Evolutionary conservation across 257 asterid species (phyloP).

Genomic region (Scutellaria baicalensis): DNA sequence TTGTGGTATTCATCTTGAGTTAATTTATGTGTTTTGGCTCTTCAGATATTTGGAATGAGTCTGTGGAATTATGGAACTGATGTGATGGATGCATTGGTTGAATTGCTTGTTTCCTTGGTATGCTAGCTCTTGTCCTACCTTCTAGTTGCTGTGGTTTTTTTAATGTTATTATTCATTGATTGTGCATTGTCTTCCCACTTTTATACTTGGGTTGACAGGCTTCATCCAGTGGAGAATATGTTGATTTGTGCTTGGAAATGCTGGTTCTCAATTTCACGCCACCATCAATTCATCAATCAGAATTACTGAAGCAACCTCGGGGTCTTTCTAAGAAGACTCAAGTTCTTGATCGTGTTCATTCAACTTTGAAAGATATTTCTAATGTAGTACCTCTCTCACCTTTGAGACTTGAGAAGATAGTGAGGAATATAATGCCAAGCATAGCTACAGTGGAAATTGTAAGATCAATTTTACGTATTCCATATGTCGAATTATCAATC

Average conservation of each 20-base stretch:
- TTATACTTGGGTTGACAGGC: conserved; percentile 40
- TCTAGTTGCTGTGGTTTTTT: neutral
- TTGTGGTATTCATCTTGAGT: neutral
- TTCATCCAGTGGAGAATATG: conserved; percentile 57
- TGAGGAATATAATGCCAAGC: conserved; percentile 59
- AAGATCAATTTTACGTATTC: conserved; percentile 17
- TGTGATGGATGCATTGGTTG: conserved; percentile 81
- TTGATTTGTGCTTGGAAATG: conserved; percentile 79
- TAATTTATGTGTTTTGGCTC: neutral
- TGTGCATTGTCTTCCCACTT: neutral
- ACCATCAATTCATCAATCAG: conserved; percentile 24
- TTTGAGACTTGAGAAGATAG: conserved; percentile 56
- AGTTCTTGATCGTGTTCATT: conserved; percentile 76
- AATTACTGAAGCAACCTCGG: conserved; percentile 45
- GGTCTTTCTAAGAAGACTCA: conserved; percentile 61
- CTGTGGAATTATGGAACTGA: conserved; percentile 77
- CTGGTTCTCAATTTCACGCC: conserved; percentile 82
- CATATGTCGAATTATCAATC: neutral
- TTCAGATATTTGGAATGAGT: conserved; percentile 70
- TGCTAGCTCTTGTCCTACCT: conserved; percentile 8
- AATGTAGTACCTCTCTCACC: conserved; percentile 76
- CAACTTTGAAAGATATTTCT: conserved; percentile 56
- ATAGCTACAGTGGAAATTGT: conserved; percentile 46
- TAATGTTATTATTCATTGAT: neutral
- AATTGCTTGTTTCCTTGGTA: conserved; percentile 70